Evolutionary conservation across 176 grass and related monocot genomes (phyloP).

Genomic region (Oryza australiensis): DNA sequence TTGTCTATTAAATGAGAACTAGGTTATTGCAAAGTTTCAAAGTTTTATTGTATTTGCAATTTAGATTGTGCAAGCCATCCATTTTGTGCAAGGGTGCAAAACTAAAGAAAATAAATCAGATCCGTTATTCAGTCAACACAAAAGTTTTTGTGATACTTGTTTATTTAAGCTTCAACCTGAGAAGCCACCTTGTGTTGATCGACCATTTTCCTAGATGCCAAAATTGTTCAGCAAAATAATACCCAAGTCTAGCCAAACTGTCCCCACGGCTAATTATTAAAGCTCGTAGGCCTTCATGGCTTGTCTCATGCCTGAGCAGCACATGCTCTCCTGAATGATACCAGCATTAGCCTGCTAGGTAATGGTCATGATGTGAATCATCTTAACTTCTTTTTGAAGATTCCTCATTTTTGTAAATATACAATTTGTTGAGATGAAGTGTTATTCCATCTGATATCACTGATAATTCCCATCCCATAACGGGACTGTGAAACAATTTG

Average conservation of each 20-base stretch:
- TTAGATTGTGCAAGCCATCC: background rate
- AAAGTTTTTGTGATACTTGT: background rate
- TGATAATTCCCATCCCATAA: background rate
- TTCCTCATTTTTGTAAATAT: conserved; percentile 6
- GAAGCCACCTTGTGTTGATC: background rate
- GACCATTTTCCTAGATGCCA: conserved; percentile 22
- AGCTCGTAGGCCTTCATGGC: conserved; percentile 35
- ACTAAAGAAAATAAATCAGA: background rate
- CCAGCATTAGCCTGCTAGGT: conserved; percentile 13
- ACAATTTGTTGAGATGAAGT: conserved; percentile 1
- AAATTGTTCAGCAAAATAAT: conserved; percentile 46
- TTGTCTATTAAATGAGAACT: background rate
- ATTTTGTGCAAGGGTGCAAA: background rate
- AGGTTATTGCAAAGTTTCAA: background rate
- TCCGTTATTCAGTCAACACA: conserved; percentile 6
- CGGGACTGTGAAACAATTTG: background rate
- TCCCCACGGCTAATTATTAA: conserved; percentile 48
- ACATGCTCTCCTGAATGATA: conserved; percentile 50
- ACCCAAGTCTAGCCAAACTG: conserved; percentile 42
- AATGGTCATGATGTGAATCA: conserved; percentile 28
- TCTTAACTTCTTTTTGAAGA: conserved; percentile 5
- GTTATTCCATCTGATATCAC: background rate
- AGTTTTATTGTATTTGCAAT: background rate
- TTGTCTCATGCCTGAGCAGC: conserved; percentile 47
- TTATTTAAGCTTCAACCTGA: background rate